phyloP scores from a whole-genome alignment of 306 rosid genomes.

The Gleditsia sinensis region DNA sequence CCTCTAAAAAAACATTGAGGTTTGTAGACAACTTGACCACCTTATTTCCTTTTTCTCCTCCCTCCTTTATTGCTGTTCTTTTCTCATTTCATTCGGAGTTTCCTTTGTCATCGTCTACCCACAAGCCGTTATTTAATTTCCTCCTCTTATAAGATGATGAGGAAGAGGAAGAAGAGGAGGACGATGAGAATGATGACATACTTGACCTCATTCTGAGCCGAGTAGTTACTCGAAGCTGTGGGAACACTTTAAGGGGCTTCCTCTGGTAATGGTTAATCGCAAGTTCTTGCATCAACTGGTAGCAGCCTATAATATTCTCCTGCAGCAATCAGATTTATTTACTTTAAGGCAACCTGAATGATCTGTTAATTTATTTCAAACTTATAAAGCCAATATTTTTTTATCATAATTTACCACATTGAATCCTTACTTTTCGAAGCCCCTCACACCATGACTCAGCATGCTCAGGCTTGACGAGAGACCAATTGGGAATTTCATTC shows the following conservation, averaged over 20 bases:
- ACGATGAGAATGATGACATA: slow-evolving; percentile 43
- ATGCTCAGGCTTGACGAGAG: slow-evolving; percentile 64
- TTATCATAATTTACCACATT: slow-evolving; percentile 4
- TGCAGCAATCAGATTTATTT: slow-evolving; percentile 43
- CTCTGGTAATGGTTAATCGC: slow-evolving; percentile 44
- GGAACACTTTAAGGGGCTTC: slow-evolving; percentile 47
- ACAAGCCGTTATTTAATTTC: slow-evolving; percentile 60
- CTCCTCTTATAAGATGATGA: slow-evolving; percentile 63
- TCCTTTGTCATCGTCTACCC: slow-evolving; percentile 78
- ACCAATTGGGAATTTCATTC: slow-evolving; percentile 67
- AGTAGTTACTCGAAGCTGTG: slow-evolving; percentile 62
- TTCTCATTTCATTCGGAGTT: slow-evolving; percentile 49
- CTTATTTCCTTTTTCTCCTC: slow-evolving; percentile 17
- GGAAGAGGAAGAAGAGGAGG: slow-evolving; percentile 44
- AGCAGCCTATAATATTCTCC: slow-evolving; percentile 78
- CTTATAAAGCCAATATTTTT: not conserved
- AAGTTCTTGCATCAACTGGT: slow-evolving; percentile 67
- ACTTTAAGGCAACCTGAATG: slow-evolving; percentile 15
- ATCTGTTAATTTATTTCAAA: not conserved
- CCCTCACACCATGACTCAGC: slow-evolving; percentile 93
- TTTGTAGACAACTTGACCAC: slow-evolving; percentile 56
- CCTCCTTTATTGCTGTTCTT: slow-evolving; percentile 22
- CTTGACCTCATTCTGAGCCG: slow-evolving; percentile 55
- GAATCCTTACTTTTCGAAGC: slow-evolving; percentile 71
- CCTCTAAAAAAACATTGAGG: slow-evolving; percentile 57